A percentile compares a stretch with the other conserved stretches of the same genome.
These are phyloP conservation scores for Phytophthora agathidicida DNA, from an alignment of 352 stramenopile species.

Conservation along the genomic window DNA sequence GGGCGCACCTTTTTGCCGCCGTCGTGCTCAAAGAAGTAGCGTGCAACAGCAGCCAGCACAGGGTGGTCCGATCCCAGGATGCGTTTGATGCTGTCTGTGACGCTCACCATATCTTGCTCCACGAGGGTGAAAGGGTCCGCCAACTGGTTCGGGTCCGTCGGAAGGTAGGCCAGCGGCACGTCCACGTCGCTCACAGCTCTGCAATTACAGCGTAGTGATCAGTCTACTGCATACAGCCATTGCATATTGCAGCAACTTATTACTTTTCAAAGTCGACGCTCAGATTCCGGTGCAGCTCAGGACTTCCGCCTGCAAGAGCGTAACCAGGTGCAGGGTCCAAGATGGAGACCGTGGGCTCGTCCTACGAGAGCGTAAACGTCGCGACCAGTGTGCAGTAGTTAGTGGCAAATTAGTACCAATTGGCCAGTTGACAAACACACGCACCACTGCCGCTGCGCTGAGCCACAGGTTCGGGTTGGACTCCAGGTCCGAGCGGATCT, in stretches of 20 bases:
- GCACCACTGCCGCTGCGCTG: constrained; percentile 73
- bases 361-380: constrained; percentile 38
- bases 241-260: not conserved
- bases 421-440: constrained; percentile 11
- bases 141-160: constrained; percentile 54
- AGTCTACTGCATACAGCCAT: constrained; percentile 12
- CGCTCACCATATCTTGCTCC: constrained; percentile 87
- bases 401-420: not conserved
- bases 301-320: constrained; percentile 37
- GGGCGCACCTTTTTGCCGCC: constrained; percentile 98
- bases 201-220: constrained; percentile 5
- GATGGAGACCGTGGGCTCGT: constrained; percentile 87
- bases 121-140: constrained; percentile 95
- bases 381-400: constrained; percentile 5
- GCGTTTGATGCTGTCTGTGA: constrained; percentile 95
- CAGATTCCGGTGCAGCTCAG: constrained; percentile 38
- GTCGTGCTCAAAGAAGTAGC: constrained; percentile 95
- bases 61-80: constrained; percentile 97
- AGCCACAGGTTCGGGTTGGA: constrained; percentile 86
- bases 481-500: constrained; percentile 74
- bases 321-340: constrained; percentile 74
- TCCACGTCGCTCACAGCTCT: constrained; percentile 29
- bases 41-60: constrained; percentile 96
- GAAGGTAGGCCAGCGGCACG: constrained; percentile 54
- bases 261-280: constrained; percentile 49